Conservation (phyloP, 768 basidiomycete genomes). For the Suillus cothurnatus region DNA sequence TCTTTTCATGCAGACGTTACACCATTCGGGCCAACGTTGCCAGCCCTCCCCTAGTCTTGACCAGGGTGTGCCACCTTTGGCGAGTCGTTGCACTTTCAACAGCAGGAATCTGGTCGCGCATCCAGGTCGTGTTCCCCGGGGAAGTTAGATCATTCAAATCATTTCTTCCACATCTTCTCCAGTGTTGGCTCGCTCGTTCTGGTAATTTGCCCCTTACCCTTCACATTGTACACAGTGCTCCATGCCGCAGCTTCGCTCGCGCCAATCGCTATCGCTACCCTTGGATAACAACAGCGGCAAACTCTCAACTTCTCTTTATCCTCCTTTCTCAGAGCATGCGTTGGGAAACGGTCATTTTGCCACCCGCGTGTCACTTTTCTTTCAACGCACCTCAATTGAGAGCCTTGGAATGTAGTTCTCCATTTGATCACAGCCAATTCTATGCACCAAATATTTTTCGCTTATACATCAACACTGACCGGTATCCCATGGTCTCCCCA, state of each 20-base stretch:
- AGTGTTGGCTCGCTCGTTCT: neutral
- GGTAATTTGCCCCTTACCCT: neutral
- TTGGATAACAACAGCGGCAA: neutral
- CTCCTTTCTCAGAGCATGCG: neutral
- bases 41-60: neutral
- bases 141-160: too few species aligned
- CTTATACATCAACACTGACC: neutral
- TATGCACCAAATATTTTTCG: neutral
- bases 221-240: neutral
- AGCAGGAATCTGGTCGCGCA: neutral
- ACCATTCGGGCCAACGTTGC: neutral
- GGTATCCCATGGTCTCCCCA: neutral
- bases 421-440: neutral
- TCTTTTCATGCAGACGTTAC: neutral
- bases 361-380: neutral
- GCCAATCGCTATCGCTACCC: too few species aligned
- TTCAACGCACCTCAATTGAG: neutral
- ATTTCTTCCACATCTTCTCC: neutral
- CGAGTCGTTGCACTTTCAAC: neutral
- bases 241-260: neutral
- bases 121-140: neutral
- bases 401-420: neutral
- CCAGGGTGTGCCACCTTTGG: neutral
- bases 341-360: neutral
- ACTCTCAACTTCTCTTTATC: neutral